These are phyloP conservation scores for Clavispora vitiphila DNA, from an alignment of 805 yeast genomes.

Conservation along the genomic window DNA sequence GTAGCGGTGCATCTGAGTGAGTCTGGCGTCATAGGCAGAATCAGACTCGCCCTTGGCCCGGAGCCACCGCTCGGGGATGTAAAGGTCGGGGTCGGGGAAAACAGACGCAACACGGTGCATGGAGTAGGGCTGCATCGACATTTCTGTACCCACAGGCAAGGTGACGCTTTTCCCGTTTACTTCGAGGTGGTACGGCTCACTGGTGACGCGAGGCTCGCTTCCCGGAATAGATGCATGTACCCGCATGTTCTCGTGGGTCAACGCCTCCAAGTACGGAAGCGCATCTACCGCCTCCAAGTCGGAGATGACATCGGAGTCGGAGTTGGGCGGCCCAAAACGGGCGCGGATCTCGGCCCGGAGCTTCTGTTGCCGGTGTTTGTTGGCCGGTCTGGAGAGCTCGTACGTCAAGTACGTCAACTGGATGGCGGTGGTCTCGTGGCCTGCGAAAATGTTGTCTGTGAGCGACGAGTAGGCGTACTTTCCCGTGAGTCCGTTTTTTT, in stretches of 20 bases:
- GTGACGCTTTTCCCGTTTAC: constrained; percentile 8
- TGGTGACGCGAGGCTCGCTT: constrained; percentile 55
- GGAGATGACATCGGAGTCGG: constrained; percentile 15
- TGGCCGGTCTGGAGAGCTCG: constrained; percentile 50
- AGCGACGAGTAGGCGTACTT: constrained; percentile 35
- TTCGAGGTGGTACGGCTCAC: constrained; percentile 21
- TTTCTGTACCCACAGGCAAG: constrained; percentile 50
- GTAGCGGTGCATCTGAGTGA: constrained; percentile 43
- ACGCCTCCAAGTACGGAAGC: constrained; percentile 55
- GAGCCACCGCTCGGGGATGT: constrained; percentile 65
- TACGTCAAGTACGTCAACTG: constrained; percentile 51
- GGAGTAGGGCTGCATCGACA: constrained; percentile 64
- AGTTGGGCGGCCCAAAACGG: constrained; percentile 27
- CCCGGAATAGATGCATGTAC: constrained; percentile 73
- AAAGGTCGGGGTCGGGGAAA: constrained; percentile 48
- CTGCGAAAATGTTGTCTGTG: constrained; percentile 68
- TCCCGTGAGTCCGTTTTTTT: constrained; percentile 27
- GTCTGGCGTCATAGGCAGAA: constrained; percentile 27
- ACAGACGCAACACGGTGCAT: constrained; percentile 48
- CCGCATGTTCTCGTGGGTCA: constrained; percentile 56
- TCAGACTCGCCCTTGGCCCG: constrained; percentile 27
- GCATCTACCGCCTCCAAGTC: constrained; percentile 44
- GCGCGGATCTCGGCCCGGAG: constrained; percentile 44
- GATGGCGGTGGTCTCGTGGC: constrained; percentile 57
- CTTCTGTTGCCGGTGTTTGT: constrained; percentile 40